phyloP scores from a whole-genome alignment of 192 early-diverging fungal species.

The Phlyctochytrium bullatum region DNA sequence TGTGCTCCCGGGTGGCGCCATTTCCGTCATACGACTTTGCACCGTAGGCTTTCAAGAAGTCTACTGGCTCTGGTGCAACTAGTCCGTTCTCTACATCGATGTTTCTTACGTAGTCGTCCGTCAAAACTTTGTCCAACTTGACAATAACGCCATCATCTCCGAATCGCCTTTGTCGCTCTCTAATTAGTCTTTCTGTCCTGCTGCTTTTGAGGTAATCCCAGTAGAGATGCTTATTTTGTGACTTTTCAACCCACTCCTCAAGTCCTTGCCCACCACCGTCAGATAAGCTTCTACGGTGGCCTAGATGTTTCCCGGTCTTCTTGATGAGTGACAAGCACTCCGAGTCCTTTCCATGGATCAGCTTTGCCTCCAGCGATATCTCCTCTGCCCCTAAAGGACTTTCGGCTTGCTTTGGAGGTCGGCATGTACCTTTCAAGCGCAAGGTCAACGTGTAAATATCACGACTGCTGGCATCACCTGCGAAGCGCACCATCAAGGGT shows the following conservation, averaged over 20 bases:
- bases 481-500: constrained; percentile 3
- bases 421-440: constrained; percentile 5
- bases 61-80: constrained; percentile 37
- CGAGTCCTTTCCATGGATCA: too few species aligned
- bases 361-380: too few species aligned
- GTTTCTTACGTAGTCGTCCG: constrained; percentile 9
- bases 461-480: not conserved
- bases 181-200: constrained; percentile 25
- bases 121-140: constrained; percentile 8
- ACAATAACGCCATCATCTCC: constrained; percentile 40
- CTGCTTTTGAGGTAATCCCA: constrained; percentile 31
- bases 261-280: not conserved
- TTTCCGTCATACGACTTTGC: not conserved
- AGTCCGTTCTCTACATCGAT: constrained; percentile 38
- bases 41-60: constrained; percentile 17
- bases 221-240: constrained; percentile 35
- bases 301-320: not conserved
- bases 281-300: constrained; percentile 7
- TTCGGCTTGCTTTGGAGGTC: constrained; percentile 9
- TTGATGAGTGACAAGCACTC: constrained; percentile 8
- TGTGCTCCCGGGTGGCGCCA: not conserved
- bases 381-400: too few species aligned
- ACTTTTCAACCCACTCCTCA: constrained; percentile 40
- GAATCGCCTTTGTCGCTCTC: constrained; percentile 19
- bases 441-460: not conserved